Evolutionary conservation across 345 rosid genomes (phyloP).

Genomic region (Bruguiera gymnorhiza): DNA sequence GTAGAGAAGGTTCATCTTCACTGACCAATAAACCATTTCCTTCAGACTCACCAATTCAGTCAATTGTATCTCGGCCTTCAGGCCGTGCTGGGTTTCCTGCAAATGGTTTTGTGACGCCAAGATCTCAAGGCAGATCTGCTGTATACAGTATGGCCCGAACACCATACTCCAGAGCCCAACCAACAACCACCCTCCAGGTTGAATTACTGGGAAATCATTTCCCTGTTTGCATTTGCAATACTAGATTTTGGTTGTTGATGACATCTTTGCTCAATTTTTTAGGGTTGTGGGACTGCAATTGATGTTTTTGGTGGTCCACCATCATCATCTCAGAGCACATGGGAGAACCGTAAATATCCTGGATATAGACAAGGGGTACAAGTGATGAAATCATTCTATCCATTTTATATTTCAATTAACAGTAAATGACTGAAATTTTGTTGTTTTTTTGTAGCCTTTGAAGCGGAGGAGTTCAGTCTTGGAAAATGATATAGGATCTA

Average conservation of each 20-base stretch:
- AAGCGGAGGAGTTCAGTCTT: slow-evolving; percentile 78
- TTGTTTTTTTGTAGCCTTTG: slow-evolving; percentile 44
- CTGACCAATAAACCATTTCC: slow-evolving; percentile 34
- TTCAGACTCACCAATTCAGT: slow-evolving; percentile 44
- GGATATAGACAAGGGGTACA: slow-evolving; percentile 58
- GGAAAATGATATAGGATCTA: slow-evolving; percentile 71
- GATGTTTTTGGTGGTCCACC: slow-evolving; percentile 38
- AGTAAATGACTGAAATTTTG: background rate
- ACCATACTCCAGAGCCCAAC: slow-evolving; percentile 70
- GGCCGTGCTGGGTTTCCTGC: slow-evolving; percentile 40
- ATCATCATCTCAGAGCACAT: slow-evolving; percentile 38
- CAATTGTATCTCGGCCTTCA: slow-evolving; percentile 52
- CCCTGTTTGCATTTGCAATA: background rate
- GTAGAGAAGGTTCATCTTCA: slow-evolving; percentile 43
- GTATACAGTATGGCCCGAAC: slow-evolving; percentile 86
- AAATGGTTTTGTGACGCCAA: slow-evolving; percentile 75
- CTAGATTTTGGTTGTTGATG: background rate
- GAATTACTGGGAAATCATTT: slow-evolving; percentile 5
- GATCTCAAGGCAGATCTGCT: slow-evolving; percentile 82
- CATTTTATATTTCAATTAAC: background rate
- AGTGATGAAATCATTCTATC: background rate
- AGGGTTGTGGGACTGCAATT: slow-evolving; percentile 39
- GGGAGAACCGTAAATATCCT: slow-evolving; percentile 37
- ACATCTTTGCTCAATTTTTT: slow-evolving; percentile 14
- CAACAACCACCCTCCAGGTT: slow-evolving; percentile 53